Conservation (phyloP, 139 green algal genomes). For the Chlamydomonas eustigma region DNA sequence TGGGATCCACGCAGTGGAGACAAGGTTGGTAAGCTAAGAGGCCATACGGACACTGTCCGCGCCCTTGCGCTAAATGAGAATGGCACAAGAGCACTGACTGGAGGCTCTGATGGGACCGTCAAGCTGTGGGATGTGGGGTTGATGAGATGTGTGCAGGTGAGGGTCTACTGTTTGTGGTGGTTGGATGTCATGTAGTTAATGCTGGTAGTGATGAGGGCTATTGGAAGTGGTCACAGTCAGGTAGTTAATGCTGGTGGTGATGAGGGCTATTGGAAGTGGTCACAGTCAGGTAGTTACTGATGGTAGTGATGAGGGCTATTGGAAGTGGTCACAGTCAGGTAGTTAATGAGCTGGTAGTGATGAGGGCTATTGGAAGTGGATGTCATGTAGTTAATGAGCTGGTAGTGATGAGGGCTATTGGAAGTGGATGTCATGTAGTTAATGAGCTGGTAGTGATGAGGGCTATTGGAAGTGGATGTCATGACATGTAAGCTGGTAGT, state of each 20-base stretch:
- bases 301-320: background rate
- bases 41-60: constrained; percentile 80
- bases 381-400: too few relatives aligned
- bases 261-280: background rate
- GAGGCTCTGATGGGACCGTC: constrained; percentile 76
- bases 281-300: too few relatives aligned
- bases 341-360: background rate
- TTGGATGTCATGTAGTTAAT: too few relatives aligned
- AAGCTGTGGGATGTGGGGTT: constrained; percentile 87
- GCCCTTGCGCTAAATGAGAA: constrained; percentile 58
- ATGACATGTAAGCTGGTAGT: too few relatives aligned
- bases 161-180: too few relatives aligned
- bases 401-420: background rate
- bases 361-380: background rate
- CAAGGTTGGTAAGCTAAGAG: constrained; percentile 50
- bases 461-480: too few relatives aligned
- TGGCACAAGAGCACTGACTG: constrained; percentile 69
- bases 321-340: too few relatives aligned
- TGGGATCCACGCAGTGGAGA: constrained; percentile 55
- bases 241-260: background rate
- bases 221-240: background rate
- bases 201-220: background rate
- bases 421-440: too few relatives aligned
- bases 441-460: too few relatives aligned
- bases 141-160: constrained; percentile 73